A percentile compares a stretch with the other conserved stretches of the same genome.
phyloP scores from a whole-genome alignment of 176 grass and related monocot genomes.

The Paspalum notatum region DNA sequence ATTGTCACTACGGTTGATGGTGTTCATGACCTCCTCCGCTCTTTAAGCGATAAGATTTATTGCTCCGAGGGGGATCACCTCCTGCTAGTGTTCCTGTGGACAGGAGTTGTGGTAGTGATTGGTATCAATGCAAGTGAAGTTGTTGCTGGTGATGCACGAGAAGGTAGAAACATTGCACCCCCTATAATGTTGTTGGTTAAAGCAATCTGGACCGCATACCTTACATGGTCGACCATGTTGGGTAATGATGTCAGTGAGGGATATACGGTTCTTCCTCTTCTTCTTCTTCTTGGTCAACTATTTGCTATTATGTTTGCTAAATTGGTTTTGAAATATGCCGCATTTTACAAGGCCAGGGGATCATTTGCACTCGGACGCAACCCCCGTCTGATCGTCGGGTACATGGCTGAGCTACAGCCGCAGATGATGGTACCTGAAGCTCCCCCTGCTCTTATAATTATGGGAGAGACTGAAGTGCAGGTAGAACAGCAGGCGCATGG shows the following conservation, averaged over 20 bases:
- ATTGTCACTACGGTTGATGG: no score
- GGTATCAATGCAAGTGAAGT: neutral
- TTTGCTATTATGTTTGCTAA: neutral
- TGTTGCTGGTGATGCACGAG: neutral
- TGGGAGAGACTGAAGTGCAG: neutral
- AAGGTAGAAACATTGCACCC: neutral
- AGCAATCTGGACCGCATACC: neutral
- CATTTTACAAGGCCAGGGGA: neutral
- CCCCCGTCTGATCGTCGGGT: neutral
- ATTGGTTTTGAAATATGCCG: neutral
- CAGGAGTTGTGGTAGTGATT: neutral
- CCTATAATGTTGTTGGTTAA: neutral
- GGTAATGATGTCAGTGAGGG: no score
- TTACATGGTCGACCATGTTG: neutral
- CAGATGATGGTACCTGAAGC: neutral
- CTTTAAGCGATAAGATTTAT: neutral
- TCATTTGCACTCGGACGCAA: neutral
- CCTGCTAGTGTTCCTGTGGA: neutral
- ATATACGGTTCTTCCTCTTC: no score
- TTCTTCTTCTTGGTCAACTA: neutral
- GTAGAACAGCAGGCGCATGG: neutral
- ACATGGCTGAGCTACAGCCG: neutral
- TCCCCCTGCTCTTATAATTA: neutral
- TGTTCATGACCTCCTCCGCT: neutral
- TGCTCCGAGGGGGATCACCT: fast-evolving